phyloP scores from a whole-genome alignment of 345 rosid genomes.

The Eucalyptus leucophloia region DNA sequence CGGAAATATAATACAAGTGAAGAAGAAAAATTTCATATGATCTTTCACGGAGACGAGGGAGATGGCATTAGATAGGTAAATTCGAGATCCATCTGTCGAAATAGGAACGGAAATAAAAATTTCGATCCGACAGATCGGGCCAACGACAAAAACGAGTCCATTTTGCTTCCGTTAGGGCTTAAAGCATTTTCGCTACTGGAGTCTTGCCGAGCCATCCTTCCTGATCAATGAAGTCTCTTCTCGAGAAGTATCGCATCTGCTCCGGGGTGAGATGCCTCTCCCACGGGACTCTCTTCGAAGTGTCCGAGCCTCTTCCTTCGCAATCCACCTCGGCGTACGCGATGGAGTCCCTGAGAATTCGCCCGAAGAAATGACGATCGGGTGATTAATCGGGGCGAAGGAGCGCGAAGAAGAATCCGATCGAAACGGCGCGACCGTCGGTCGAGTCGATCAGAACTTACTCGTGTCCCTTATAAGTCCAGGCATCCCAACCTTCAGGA shows the following conservation, averaged over 20 bases:
- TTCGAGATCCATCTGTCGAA: background rate
- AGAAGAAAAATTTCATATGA: background rate
- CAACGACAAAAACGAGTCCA: background rate
- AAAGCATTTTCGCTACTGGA: background rate
- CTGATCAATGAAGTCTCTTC: conserved; percentile 1
- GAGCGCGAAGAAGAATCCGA: background rate
- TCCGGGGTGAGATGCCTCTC: background rate
- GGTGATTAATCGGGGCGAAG: background rate
- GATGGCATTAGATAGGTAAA: background rate
- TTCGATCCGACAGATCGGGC: background rate
- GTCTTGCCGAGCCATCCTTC: conserved; percentile 10
- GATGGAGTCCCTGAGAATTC: background rate
- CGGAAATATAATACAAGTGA: too few species aligned
- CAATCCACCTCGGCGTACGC: conserved; percentile 3
- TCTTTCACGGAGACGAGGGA: background rate
- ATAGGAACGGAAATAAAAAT: background rate
- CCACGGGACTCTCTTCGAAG: conserved; percentile 9
- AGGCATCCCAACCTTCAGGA: conserved; percentile 44
- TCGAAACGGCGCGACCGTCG: background rate
- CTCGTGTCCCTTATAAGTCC: conserved; percentile 26
- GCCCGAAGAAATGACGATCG: background rate
- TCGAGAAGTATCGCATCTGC: background rate
- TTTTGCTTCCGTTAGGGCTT: background rate
- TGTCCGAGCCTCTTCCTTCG: conserved; percentile 3
- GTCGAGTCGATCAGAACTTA: background rate